These are phyloP conservation scores for Hyaloperonospora arabidopsidis DNA, from an alignment of 352 stramenopile genomes.

Conservation along the genomic window DNA sequence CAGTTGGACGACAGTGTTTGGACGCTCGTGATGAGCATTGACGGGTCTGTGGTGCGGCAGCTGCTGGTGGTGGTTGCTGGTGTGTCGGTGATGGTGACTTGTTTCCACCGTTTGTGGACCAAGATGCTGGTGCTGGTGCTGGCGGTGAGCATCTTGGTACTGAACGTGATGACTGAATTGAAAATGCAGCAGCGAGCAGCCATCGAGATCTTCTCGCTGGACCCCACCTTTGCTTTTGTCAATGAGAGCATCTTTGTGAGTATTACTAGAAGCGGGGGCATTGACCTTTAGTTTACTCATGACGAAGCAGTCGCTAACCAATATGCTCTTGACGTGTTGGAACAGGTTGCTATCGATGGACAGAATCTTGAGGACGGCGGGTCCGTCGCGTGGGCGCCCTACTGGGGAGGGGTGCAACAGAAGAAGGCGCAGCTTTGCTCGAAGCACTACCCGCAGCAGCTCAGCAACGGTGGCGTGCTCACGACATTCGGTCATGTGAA, in stretches of 20 bases:
- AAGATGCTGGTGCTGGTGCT: conserved; percentile 51
- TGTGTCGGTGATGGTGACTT: conserved; percentile 22
- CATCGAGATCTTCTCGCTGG: conserved; percentile 59
- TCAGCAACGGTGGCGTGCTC: conserved; percentile 63
- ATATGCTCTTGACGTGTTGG: not conserved
- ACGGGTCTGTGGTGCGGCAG: conserved; percentile 16
- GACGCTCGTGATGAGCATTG: conserved; percentile 27
- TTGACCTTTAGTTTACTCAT: not conserved
- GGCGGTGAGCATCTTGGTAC: conserved; percentile 17
- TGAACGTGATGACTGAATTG: conserved; percentile 35
- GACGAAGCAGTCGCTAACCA: not conserved
- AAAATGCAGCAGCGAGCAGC: conserved; percentile 42
- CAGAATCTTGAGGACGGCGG: conserved; percentile 71
- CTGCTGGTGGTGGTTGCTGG: conserved; percentile 14
- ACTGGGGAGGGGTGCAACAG: conserved; percentile 59
- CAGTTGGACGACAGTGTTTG: conserved; percentile 25
- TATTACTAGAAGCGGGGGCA: not conserved
- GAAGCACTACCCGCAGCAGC: conserved; percentile 47
- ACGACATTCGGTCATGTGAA: conserved; percentile 66
- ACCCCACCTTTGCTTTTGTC: conserved; percentile 68
- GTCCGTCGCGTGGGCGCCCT: conserved; percentile 59
- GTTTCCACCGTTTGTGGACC: conserved; percentile 54
- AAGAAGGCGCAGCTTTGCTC: conserved; percentile 30
- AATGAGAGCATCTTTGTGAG: conserved; percentile 82
- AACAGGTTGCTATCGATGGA: conserved; percentile 68